Base-by-base conservation (phyloP, 768 basidiomycete genomes). In the Boletus vinaceobasis region DNA sequence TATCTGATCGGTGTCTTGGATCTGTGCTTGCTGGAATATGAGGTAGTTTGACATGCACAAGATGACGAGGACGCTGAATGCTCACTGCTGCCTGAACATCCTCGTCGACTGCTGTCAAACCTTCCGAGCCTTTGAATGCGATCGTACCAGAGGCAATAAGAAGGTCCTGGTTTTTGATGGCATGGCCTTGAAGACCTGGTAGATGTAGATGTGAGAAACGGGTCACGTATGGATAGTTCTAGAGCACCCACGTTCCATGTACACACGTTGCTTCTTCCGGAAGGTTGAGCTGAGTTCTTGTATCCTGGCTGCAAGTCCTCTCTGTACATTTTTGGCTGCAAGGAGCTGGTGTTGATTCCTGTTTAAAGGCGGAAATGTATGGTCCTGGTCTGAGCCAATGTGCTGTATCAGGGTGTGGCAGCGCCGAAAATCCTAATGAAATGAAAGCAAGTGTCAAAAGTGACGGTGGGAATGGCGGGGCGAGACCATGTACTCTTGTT, bases 201-300 rank as follows among this genome's bases (percentile, higher is more conserved):
- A 47, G 46, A 55, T 43, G 52, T 19, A 48, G 55, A 57, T 38
- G 44, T 57, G 58, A 64, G 62, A 27, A 42, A 54, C 60, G 60
- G 49, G 52, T 55, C 44, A 43, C 19, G 48, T 19, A 23, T n/a
- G 45, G 33, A 31, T 19, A 43, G 51, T 46, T 45, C 40, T 36
- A 35, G 49, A 55, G 39, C 27, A 81, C 95, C 73, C 69, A 96
- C 97, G 95, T 74, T 97, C 90, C 90, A 99, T 90, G 72, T 98
- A 98, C 32, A 96, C 90, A 56, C 93, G 86, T 73, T 99, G 97
- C 76, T 96, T 98, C 79, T 97, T 98, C 58, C 97, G 84, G 69
- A 99, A 98, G 13, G 85, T 78, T 21, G 87, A 88, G 64, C 93
- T 95, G 49, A 94, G 78, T 63, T 93, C 92, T 75, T 98, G 97